Evolutionary conservation across 768 basidiomycete species (phyloP), one percentile per base, ranked within the genome.

Genomic region (Omphalotus guepiniiformis): DNA sequence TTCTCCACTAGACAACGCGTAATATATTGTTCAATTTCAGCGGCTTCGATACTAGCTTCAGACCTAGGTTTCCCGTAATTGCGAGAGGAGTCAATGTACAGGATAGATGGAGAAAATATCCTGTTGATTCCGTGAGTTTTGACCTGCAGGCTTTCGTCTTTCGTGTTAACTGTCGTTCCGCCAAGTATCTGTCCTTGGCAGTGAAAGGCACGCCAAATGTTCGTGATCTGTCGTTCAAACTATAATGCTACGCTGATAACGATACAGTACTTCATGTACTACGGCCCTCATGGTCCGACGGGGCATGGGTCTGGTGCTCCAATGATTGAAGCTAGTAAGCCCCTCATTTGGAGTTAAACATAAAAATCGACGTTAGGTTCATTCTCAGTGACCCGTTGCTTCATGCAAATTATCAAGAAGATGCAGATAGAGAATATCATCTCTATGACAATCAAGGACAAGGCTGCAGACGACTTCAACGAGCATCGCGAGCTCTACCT

Each of bases 361-460:
- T 26, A 9, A 3, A 19, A n/a, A n/a, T n/a, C 25, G 18, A n/a
- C 15, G 15, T 23, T 7, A 9, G 15, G 13, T 9, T 15, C n/a
- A 23, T 4, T 28, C 8, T 16, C 26, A 57, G 56, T 53, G 21
- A 59, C 56, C 9, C 35, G 27, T 11, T 47, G 49, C 22, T 54
- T 59, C 48, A 38, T 59, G 44, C 42, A 55, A 36, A 47, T 57
- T 15, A 47, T 57, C 38, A 53, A 53, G 34, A 59, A 59, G 46
- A 57, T 59, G 54, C 58, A 59, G 47, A 47, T 18, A 9, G 58
- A 59, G 42, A 59, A 59, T 38, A 59, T 59, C 42, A 43, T 48
- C 48, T 53, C 58, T 3, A 55, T 59, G 3, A 53, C 42, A 22
- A 49, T 59, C 47, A 57, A 59, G 22, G 42, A 49, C 36, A 57